Conservation (phyloP, 371 early-diverging fungal species). For the Rhizomucor pusillus region DNA sequence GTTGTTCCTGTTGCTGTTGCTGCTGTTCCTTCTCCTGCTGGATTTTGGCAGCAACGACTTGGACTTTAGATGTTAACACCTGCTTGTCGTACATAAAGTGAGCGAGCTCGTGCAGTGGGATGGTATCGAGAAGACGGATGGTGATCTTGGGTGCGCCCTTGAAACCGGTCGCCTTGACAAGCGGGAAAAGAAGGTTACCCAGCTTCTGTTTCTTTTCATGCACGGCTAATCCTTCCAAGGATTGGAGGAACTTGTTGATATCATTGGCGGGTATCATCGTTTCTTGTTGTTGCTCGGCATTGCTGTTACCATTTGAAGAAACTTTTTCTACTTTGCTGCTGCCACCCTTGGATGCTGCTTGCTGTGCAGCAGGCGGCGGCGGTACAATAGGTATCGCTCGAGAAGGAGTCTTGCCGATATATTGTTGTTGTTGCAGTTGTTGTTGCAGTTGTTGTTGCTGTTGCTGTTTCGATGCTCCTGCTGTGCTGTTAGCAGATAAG, state of each 20-base stretch:
- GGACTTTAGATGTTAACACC: conserved; percentile 31
- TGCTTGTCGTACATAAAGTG: conserved; percentile 42
- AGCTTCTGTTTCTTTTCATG: conserved; percentile 39
- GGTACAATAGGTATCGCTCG: conserved; percentile 19
- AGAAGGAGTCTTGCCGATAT: conserved; percentile 10
- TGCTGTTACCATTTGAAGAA: not conserved
- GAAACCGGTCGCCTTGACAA: conserved; percentile 30
- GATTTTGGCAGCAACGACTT: conserved; percentile 19
- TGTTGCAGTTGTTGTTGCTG: too few species aligned
- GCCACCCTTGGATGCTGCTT: too few species aligned
- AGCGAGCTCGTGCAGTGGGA: conserved; percentile 43
- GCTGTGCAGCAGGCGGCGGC: conserved; percentile 12
- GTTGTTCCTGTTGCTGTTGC: not conserved
- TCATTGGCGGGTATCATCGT: conserved; percentile 11
- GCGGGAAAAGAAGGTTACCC: conserved; percentile 39
- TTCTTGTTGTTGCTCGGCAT: not conserved
- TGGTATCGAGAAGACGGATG: conserved; percentile 47
- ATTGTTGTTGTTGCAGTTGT: conserved; percentile 1
- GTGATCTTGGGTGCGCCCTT: conserved; percentile 39
- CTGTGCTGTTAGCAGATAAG: too few species aligned
- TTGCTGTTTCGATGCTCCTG: too few species aligned
- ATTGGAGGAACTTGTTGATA: conserved; percentile 25
- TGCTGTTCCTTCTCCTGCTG: conserved; percentile 2
- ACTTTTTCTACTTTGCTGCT: not conserved
- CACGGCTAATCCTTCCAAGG: conserved; percentile 20